A percentile compares a stretch with the other conserved stretches of the same genome.
Conservation (phyloP, 305 asterid genomes). For the Fraxinus xanthoxyloides region DNA sequence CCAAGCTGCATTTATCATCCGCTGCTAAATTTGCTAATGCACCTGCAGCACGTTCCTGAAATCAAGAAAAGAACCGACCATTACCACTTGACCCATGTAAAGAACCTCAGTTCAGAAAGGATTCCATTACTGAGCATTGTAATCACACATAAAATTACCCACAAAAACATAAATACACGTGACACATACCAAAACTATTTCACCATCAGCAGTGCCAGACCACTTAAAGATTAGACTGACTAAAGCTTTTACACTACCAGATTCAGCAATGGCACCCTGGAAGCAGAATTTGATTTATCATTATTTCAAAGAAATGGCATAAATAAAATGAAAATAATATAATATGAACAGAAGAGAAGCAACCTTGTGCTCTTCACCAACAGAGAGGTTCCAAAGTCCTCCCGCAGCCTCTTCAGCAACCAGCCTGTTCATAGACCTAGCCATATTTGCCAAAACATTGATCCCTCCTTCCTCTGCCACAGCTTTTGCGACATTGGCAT, state of each 20-base stretch:
- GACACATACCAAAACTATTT: conserved; percentile 75
- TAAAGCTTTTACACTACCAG: conserved; percentile 85
- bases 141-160: conserved; percentile 3
- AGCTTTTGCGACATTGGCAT: conserved; percentile 82
- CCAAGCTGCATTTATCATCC: conserved; percentile 86
- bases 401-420: conserved; percentile 99
- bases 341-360: background rate
- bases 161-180: background rate
- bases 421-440: conserved; percentile 72
- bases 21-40: conserved; percentile 94
- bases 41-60: conserved; percentile 95
- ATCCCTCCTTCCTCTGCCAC: conserved; percentile 97
- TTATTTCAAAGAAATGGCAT: conserved; percentile 8
- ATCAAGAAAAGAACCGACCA: conserved; percentile 18
- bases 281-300: conserved; percentile 27
- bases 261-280: conserved; percentile 81
- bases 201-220: conserved; percentile 65
- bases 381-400: conserved; percentile 95
- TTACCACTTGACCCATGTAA: conserved; percentile 12
- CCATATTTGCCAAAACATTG: conserved; percentile 56
- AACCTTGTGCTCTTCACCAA: conserved; percentile 96
- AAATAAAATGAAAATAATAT: background rate
- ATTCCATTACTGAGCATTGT: background rate
- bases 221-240: conserved; percentile 82
- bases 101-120: conserved; percentile 5